These are phyloP conservation scores for Fagus sylvatica DNA, from an alignment of 306 rosid genomes.

Conservation along the genomic window DNA sequence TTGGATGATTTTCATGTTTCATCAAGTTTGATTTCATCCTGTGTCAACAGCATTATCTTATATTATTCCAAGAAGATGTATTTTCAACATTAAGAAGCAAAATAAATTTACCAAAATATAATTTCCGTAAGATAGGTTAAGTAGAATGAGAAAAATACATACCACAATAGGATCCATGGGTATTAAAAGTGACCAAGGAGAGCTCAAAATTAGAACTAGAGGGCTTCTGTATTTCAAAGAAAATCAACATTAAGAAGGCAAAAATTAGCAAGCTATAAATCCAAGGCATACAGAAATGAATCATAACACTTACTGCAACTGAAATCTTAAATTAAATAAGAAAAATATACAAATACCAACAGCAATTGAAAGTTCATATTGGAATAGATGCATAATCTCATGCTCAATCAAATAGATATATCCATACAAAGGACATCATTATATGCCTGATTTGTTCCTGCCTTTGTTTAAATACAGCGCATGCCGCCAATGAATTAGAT, in stretches of 20 bases:
- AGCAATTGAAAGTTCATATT: neutral
- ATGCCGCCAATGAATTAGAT: neutral
- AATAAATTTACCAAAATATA: slow-evolving; percentile 12
- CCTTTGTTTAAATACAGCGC: neutral
- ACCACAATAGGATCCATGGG: slow-evolving; percentile 97
- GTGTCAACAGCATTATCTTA: no score
- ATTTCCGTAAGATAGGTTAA: slow-evolving; percentile 12
- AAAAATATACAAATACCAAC: neutral
- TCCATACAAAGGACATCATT: neutral
- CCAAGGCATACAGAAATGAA: neutral
- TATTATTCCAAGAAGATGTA: neutral
- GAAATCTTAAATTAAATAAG: neutral
- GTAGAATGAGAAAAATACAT: slow-evolving; percentile 33
- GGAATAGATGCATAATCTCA: neutral
- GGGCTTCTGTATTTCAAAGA: slow-evolving; percentile 64
- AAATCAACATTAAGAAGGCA: slow-evolving; percentile 16
- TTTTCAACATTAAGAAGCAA: neutral
- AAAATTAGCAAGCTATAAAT: slow-evolving; percentile 20
- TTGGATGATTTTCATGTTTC: no score
- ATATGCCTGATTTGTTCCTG: neutral
- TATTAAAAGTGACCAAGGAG: slow-evolving; percentile 69
- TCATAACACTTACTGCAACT: neutral
- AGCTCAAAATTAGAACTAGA: slow-evolving; percentile 59
- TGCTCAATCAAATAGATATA: neutral
- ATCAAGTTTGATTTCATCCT: no score